Evolutionary conservation across 495 filamentous ascomycete species (phyloP).

Genomic region (Letharia columbiana): DNA sequence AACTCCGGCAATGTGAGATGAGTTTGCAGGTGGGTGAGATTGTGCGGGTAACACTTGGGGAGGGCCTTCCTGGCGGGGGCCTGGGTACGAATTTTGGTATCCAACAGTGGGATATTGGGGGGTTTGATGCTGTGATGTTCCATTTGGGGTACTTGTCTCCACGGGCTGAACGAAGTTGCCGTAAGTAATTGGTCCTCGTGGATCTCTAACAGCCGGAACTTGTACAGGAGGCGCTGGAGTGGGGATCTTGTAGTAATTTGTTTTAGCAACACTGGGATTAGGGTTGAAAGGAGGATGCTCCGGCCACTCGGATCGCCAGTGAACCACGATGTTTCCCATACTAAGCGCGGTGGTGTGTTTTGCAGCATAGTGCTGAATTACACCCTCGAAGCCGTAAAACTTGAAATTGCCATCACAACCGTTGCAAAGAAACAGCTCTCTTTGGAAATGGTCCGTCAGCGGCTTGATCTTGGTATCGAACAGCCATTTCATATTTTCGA

Average conservation of each 20-base stretch:
- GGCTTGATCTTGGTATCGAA: constrained; percentile 68
- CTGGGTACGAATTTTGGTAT: constrained; percentile 1
- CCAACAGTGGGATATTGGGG: constrained; percentile 3
- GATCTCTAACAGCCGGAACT: constrained; percentile 1
- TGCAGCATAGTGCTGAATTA: constrained; percentile 71
- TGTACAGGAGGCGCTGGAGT: constrained; percentile 16
- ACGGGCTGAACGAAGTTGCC: not conserved
- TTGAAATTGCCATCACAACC: constrained; percentile 53
- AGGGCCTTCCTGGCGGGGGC: constrained; percentile 1
- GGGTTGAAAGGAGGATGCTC: constrained; percentile 59
- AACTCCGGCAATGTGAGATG: not conserved
- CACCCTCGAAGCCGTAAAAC: constrained; percentile 63
- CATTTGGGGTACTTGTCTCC: constrained; percentile 1
- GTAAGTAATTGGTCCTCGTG: constrained; percentile 13
- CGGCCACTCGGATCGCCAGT: constrained; percentile 76
- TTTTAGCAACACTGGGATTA: constrained; percentile 40
- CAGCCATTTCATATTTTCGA: constrained; percentile 82
- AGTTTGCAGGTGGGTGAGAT: not conserved
- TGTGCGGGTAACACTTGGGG: constrained; percentile 3
- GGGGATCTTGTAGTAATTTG: constrained; percentile 27
- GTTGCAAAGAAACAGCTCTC: constrained; percentile 68
- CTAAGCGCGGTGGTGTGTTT: constrained; percentile 67
- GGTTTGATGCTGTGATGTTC: constrained; percentile 1
- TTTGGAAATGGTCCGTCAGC: constrained; percentile 48
- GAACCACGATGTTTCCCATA: constrained; percentile 56